Percentiles rank a stretch among this genome's conserved stretches.
These are phyloP conservation scores for Ganoderma leucocontextum DNA, from an alignment of 1,284 basidiomycete species.

Conservation along the genomic window DNA sequence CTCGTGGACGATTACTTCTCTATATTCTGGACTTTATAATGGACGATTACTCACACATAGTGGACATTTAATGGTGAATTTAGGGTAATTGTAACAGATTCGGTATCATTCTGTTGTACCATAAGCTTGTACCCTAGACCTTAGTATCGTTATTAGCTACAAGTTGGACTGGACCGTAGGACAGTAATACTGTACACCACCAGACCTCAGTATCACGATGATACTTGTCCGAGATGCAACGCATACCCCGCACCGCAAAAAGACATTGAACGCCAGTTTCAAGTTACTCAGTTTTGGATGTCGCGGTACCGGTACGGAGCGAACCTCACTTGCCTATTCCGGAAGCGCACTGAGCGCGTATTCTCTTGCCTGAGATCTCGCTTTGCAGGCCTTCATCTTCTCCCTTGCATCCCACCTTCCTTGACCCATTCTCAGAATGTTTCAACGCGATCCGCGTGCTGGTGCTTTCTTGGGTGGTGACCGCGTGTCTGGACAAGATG, in stretches of 20 bases:
- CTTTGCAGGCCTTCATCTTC: slow-evolving; percentile 5
- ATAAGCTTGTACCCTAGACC: no score
- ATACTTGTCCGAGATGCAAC: no score
- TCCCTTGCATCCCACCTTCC: neutral
- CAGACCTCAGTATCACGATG: no score
- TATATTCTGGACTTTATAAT: neutral
- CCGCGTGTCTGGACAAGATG: slow-evolving; percentile 93
- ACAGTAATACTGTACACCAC: no score
- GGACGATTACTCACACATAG: neutral
- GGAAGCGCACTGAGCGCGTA: slow-evolving; percentile 19
- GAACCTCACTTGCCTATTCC: slow-evolving; percentile 9
- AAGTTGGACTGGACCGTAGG: no score
- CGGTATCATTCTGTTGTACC: no score
- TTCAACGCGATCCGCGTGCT: slow-evolving; percentile 86
- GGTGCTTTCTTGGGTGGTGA: slow-evolving; percentile 95
- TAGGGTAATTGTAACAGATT: no score
- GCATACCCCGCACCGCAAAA: no score
- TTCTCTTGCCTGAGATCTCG: slow-evolving; percentile 8
- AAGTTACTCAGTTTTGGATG: no score
- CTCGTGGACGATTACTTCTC: neutral
- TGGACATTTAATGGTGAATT: neutral
- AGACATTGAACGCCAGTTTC: no score
- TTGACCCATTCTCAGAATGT: slow-evolving; percentile 55
- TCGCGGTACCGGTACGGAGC: no score
- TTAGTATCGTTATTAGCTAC: no score